Base-by-base conservation (phyloP, 495 filamentous ascomycete species). In the Penicillium flavigenum region DNA sequence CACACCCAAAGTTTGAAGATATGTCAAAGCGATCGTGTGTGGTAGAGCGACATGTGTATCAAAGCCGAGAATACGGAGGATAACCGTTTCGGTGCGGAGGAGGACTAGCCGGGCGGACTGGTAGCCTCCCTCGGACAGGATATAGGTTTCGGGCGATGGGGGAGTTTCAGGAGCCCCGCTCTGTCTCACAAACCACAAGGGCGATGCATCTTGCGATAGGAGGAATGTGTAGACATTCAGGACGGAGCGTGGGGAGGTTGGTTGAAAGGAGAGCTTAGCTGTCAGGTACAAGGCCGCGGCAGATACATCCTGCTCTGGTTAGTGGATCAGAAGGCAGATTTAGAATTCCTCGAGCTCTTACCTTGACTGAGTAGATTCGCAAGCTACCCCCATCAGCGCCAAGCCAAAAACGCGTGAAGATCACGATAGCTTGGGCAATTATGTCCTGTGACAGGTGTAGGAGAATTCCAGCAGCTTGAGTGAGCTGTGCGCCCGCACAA, bases 1-100 rank as follows among this genome's bases (percentile, higher is more conserved):
- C 19, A 65, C 88, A 39, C 88, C 88, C 11, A 98, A 81, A 4
- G 94, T 86, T 71, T 98, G 93, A 0, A 97, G 81, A 73, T 98
- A 98, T 5, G 92, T 98, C 51, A 98, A 79, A 32, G 87, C 88
- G n/a, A 97, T 80, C 1, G 89, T 83, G 63, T 98, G 91, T 0
- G 94, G 94, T 1, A 96, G 78, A 2, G 87, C 83, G 12, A 92
- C 86, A 63, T 94, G 88, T 7, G 87, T 90, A 63, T 93, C 80
- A 72, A 96, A 97, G 26, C 86, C 83, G 0, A 97, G 75, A 0
- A 84, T 77, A 54, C 86, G 84, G 0, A 97, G 80, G 24, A 97
- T 84, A 42, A 84, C 79, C 5, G 86, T 81, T 67, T 98, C 94
- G 38, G 83, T 79, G 20, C 80, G 70, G 16, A 96, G 77, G 7